Conservation (phyloP, 1,284 basidiomycete species). For the Trichosporon asahii region DNA sequence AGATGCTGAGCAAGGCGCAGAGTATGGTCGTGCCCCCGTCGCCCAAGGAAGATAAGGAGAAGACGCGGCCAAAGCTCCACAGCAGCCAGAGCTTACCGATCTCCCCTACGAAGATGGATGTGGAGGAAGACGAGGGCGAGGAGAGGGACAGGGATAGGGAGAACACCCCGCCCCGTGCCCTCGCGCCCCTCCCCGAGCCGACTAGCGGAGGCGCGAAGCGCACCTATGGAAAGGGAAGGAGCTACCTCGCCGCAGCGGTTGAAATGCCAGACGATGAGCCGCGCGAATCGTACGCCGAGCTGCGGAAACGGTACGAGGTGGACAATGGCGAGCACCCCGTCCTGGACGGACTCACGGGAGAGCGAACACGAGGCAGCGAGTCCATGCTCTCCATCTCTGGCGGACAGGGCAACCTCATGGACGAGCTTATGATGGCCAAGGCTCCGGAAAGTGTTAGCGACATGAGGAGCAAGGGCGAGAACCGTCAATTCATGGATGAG, state of each 20-base stretch:
- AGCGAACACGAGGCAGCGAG: conserved; percentile 28
- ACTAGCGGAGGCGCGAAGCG: conserved; percentile 31
- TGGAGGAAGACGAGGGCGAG: conserved; percentile 23
- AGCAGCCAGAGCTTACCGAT: conserved; percentile 20
- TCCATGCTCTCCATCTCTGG: conserved; percentile 21
- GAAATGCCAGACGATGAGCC: conserved; percentile 14
- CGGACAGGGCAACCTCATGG: conserved; percentile 27
- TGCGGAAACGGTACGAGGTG: conserved; percentile 44
- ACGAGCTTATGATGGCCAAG: conserved; percentile 33
- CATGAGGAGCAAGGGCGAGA: conserved; percentile 48
- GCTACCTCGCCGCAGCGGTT: conserved; percentile 20
- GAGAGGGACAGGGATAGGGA: conserved; percentile 4
- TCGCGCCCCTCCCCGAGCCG: conserved; percentile 13
- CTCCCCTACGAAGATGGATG: conserved; percentile 16
- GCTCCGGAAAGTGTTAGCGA: conserved; percentile 44
- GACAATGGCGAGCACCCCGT: conserved; percentile 32
- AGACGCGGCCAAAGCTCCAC: conserved; percentile 9
- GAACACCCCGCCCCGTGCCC: conserved; percentile 10
- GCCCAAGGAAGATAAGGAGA: conserved; percentile 14
- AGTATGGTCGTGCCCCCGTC: conserved; percentile 29
- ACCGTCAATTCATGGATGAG: conserved; percentile 48
- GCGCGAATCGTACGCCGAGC: conserved; percentile 43
- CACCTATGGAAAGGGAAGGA: conserved; percentile 38
- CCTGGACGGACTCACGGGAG: conserved; percentile 25
- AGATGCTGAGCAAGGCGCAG: conserved; percentile 44